Conservation (phyloP, 176 grass and related monocot genomes). For the Carex scoparia region DNA sequence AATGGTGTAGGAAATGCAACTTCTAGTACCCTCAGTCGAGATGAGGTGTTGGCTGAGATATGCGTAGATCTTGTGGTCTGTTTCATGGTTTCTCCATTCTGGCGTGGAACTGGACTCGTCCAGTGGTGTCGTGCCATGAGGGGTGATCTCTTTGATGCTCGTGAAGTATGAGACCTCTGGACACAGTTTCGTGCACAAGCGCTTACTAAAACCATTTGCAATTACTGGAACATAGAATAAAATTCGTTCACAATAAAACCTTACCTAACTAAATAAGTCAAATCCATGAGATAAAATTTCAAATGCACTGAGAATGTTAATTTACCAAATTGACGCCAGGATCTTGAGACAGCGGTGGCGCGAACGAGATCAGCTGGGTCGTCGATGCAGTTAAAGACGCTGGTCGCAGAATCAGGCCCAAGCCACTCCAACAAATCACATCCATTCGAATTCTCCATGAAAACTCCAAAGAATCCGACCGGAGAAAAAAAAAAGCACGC, state of each 20-base stretch:
- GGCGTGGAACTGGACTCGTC: slow-evolving; percentile 36
- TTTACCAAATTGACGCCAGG: slow-evolving; percentile 72
- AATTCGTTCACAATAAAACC: too few species aligned
- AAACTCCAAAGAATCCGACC: neutral
- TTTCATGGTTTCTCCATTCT: slow-evolving; percentile 27
- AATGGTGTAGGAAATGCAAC: slow-evolving; percentile 55
- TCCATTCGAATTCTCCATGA: neutral
- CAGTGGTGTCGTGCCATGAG: neutral
- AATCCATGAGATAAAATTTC: too few species aligned
- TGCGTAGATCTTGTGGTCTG: slow-evolving; percentile 51
- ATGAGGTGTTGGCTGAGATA: slow-evolving; percentile 41
- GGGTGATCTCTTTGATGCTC: slow-evolving; percentile 28
- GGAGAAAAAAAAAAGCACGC: too few species aligned
- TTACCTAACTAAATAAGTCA: too few species aligned
- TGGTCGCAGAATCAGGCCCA: slow-evolving; percentile 41
- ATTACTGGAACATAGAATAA: slow-evolving; percentile 33
- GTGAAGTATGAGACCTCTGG: slow-evolving; percentile 50
- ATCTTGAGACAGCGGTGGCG: slow-evolving; percentile 42
- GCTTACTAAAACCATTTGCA: slow-evolving; percentile 54
- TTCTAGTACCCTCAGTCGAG: slow-evolving; percentile 19
- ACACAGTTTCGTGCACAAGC: slow-evolving; percentile 39
- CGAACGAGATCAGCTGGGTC: slow-evolving; percentile 61
- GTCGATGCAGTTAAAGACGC: slow-evolving; percentile 36
- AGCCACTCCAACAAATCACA: slow-evolving; percentile 53
- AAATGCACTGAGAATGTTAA: neutral